These are phyloP conservation scores for Pleurotus eryngii DNA, from an alignment of 768 basidiomycete genomes.

Conservation along the genomic window DNA sequence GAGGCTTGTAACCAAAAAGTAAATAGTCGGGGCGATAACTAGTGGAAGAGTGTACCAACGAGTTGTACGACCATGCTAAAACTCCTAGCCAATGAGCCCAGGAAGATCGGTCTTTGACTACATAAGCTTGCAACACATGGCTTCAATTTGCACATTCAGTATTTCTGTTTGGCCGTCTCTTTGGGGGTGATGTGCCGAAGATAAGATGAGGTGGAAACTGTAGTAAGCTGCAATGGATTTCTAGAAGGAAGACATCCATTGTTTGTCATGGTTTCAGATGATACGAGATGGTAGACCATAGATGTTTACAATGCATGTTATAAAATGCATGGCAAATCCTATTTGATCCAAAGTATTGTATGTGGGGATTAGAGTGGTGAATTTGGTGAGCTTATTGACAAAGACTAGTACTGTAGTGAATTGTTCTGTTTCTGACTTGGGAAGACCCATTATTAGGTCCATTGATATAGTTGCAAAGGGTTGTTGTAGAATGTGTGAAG, in stretches of 20 bases:
- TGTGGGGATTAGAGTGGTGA: slow-evolving; percentile 15
- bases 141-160: slow-evolving; percentile 21
- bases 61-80: slow-evolving; percentile 23
- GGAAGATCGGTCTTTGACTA: slow-evolving; percentile 13
- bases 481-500: slow-evolving; percentile 17
- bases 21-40: slow-evolving; percentile 16
- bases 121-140: slow-evolving; percentile 18
- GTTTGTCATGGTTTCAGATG: slow-evolving; percentile 8
- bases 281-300: slow-evolving; percentile 19
- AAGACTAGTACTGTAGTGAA: slow-evolving; percentile 22
- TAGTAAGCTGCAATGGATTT: slow-evolving; percentile 15
- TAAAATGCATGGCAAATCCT: slow-evolving; percentile 19
- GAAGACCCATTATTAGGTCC: slow-evolving; percentile 20
- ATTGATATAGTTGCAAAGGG: slow-evolving; percentile 18
- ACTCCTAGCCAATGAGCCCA: slow-evolving; percentile 20
- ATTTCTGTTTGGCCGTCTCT: slow-evolving; percentile 33
- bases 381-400: slow-evolving; percentile 28
- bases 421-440: slow-evolving; percentile 12
- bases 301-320: slow-evolving; percentile 15
- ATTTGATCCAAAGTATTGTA: slow-evolving; percentile 13
- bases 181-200: slow-evolving; percentile 35
- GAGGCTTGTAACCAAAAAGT: slow-evolving; percentile 18
- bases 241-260: slow-evolving; percentile 24
- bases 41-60: slow-evolving; percentile 15
- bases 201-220: slow-evolving; percentile 15